Evolutionary conservation across 257 asterid genomes (phyloP), one percentile per base, ranked within the genome.

Genomic region (Jaltomata sinuosa): DNA sequence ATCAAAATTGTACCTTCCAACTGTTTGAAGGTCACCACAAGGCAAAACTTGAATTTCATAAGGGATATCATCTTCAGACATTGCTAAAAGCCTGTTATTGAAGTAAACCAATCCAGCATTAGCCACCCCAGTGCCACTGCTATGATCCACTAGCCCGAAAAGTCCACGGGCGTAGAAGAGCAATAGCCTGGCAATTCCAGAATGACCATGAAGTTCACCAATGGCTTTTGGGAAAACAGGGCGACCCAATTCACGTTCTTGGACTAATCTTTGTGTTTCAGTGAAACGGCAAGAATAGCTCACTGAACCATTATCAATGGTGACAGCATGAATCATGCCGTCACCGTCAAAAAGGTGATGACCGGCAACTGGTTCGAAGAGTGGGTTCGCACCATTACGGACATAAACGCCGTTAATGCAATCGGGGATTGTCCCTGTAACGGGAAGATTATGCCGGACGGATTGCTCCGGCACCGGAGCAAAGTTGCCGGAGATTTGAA

Each of bases 261-360:
- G 97, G 83, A 87, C 52, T 55, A 93, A 86, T 79, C 97, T 47
- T 42, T 84, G 74, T 0, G 97, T 93, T 85, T 91, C 97, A 2
- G 97, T 93, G 87, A 88, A 90, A 15, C 97, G 91, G 59, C 95
- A 93, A 5, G 94, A 92, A 84, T 93, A 93, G 86, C 90, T 87
- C 9, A 86, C 97, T 2, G 92, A 82, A 2, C 87, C 85, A 83
- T 89, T 88, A 49, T 55, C 29, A 25, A 92, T 67, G 8, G 85
- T 67, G 15, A 92, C 93, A 68, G 92, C 91, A 88, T 93, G 97
- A 79, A 93, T 65, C 97, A 93, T 93, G 67, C 97, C 97, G 86
- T 93, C 97, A 8, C 97, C 97, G 88, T 93, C 97, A 84, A 93
- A 93, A 32, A 92, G 85, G 87, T 93, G 97, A 91, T 93, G 95